Percentiles rank a stretch among this genome's conserved stretches.
phyloP scores from a whole-genome alignment of 129 eudicot species.

The Tagetes patula region DNA sequence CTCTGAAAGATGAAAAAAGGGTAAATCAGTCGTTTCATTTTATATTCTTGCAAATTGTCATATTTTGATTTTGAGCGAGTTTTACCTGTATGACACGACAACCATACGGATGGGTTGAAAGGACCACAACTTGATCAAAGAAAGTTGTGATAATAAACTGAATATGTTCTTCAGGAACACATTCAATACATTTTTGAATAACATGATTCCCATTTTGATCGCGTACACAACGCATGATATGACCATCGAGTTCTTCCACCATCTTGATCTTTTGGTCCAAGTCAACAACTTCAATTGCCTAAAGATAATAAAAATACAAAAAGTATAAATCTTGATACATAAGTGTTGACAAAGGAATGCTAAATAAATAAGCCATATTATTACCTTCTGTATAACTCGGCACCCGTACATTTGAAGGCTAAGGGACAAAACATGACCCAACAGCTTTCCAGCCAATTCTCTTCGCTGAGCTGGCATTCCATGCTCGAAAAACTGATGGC shows the following conservation, averaged over 20 bases:
- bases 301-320: neutral
- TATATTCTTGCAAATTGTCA: neutral
- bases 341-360: neutral
- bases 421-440: constrained; percentile 64
- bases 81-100: constrained; percentile 88
- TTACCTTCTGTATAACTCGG: constrained; percentile 77
- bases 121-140: constrained; percentile 80
- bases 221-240: constrained; percentile 88
- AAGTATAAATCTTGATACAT: neutral
- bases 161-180: constrained; percentile 85
- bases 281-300: constrained; percentile 97
- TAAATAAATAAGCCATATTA: neutral
- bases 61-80: neutral
- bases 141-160: constrained; percentile 77
- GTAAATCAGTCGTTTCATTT: neutral
- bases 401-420: constrained; percentile 85
- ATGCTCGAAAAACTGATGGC: constrained; percentile 66
- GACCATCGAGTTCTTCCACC: constrained; percentile 89
- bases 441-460: constrained; percentile 63
- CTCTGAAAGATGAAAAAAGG: constrained; percentile 40
- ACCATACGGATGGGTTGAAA: constrained; percentile 92
- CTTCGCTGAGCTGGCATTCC: constrained; percentile 68
- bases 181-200: constrained; percentile 86
- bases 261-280: constrained; percentile 88
- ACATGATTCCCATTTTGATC: constrained; percentile 96